A percentile compares a stretch with the other conserved stretches of the same genome.
Conservation (phyloP, 2,329 filamentous ascomycete species). For the Onygena corvina region DNA sequence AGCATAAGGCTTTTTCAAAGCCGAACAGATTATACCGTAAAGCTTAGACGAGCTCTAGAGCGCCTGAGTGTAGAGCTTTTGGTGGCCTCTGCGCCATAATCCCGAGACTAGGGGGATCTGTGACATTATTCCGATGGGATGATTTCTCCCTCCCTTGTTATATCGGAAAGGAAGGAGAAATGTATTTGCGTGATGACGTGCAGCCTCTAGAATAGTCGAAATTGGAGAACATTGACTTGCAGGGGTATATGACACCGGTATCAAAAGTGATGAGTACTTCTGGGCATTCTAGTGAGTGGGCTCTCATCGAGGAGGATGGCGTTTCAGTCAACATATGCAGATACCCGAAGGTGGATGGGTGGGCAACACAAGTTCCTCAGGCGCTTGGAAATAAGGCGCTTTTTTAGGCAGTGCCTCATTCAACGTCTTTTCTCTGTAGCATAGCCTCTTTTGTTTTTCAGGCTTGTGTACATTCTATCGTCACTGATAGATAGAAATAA, state of each 20-base stretch:
- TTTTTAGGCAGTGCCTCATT: conserved; percentile 7
- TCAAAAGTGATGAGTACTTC: neutral
- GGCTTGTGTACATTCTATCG: neutral
- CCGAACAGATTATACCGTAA: neutral
- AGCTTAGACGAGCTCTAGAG: neutral
- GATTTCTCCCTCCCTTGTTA: neutral
- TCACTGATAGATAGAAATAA: neutral
- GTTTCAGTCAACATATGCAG: conserved; percentile 12
- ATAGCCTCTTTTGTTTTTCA: neutral
- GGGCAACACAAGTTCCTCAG: conserved; percentile 6
- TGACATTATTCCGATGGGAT: conserved; percentile 8
- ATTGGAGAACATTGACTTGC: neutral
- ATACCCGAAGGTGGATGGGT: conserved; percentile 8
- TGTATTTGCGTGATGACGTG: neutral
- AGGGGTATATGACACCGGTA: neutral
- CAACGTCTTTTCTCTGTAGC: neutral
- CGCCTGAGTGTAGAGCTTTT: neutral
- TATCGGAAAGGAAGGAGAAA: conserved; percentile 2
- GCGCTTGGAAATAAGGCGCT: conserved; percentile 8
- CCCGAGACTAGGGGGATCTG: conserved; percentile 3
- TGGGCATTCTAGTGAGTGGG: conserved; percentile 5
- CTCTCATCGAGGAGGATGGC: conserved; percentile 11
- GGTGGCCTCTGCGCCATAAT: neutral
- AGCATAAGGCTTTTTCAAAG: neutral
- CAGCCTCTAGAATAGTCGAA: conserved; percentile 5